phyloP scores from a whole-genome alignment of 1,284 basidiomycete genomes.

The Rhodotorula sp. region DNA sequence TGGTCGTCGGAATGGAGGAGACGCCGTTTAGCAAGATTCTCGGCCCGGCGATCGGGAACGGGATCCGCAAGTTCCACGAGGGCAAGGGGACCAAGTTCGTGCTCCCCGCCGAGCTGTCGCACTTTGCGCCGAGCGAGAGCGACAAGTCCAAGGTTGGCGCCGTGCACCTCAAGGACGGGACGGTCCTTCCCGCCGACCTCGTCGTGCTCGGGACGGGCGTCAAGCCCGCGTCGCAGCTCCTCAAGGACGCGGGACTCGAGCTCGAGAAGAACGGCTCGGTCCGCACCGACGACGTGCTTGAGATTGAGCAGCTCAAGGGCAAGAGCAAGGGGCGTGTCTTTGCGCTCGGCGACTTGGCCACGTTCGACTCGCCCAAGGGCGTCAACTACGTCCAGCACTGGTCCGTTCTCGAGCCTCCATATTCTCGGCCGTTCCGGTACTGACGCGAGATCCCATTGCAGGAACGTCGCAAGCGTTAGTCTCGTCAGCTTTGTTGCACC shows the following conservation, averaged over 20 bases:
- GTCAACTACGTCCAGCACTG: conserved; percentile 62
- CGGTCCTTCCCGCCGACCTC: conserved; percentile 70
- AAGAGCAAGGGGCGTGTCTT: conserved; percentile 61
- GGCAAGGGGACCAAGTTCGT: conserved; percentile 62
- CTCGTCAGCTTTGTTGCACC: background rate
- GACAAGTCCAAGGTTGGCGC: conserved; percentile 53
- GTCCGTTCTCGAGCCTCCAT: background rate
- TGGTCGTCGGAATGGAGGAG: conserved; percentile 79
- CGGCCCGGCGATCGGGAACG: conserved; percentile 76
- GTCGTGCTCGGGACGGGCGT: conserved; percentile 84
- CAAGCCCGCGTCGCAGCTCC: conserved; percentile 76
- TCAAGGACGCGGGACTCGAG: conserved; percentile 63
- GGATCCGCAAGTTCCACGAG: conserved; percentile 66
- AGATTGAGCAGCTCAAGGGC: conserved; percentile 57
- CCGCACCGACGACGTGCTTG: conserved; percentile 74
- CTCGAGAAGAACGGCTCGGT: conserved; percentile 70
- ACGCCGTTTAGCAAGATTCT: conserved; percentile 79
- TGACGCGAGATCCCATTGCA: background rate
- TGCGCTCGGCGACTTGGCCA: conserved; percentile 88
- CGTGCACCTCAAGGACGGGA: conserved; percentile 69
- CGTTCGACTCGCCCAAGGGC: conserved; percentile 50
- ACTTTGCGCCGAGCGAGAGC: conserved; percentile 43
- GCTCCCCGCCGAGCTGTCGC: conserved; percentile 35
- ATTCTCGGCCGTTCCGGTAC: background rate
- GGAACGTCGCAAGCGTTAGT: conserved; percentile 10